Base-by-base conservation (phyloP, 2,329 filamentous ascomycete genomes). In the Sarocladium brachiariae region DNA sequence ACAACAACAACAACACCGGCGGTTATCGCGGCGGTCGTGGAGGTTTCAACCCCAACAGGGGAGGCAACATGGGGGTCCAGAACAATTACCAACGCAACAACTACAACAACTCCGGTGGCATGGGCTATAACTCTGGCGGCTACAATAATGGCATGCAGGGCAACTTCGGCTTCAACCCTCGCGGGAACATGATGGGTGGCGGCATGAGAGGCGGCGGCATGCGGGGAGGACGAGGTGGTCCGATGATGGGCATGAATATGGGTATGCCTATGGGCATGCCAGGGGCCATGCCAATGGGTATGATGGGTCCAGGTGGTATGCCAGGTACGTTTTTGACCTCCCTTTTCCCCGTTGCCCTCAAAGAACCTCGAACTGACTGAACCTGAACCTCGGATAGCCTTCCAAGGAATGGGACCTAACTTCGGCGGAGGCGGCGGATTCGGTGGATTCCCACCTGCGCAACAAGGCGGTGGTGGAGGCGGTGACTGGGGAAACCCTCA, bases 401-500 rank as follows among this genome's bases (percentile, higher is more conserved):
- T 89, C 66, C 81, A 83, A 69, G 80, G 76, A 53, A 83, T 84
- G 71, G 80, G 80, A 61, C 76, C 78, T 50, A 80, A 83, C 60
- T 92, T 90, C 69, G 87, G 86, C 62, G 80, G 84, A 31, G 81
- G 76, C 52, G 80, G 84, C 33, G 81, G 76, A 52, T 90, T 89
- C 10, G 62, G 31, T 37, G 30, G 61, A 70, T 92, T 89, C 65
- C 72, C 74, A n/a, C n/a, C n/a, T 45, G 70, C 65, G 52, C 69
- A 74, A 58, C 76, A 77, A 55, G 66, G 66, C 19, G 39, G 39
- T 23, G 39, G 65, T 37, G 67, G 66, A 45, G 70, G 68, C 51
- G 69, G 82, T 52, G 83, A 84, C 51, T 82, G 81, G 67, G 87
- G 87, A 74, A 92, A 92, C 61, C 88, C 88, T 5, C 88, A 92